Conservation (phyloP, 2,329 filamentous ascomycete species). For the Pseudocercospora fijiensis region DNA sequence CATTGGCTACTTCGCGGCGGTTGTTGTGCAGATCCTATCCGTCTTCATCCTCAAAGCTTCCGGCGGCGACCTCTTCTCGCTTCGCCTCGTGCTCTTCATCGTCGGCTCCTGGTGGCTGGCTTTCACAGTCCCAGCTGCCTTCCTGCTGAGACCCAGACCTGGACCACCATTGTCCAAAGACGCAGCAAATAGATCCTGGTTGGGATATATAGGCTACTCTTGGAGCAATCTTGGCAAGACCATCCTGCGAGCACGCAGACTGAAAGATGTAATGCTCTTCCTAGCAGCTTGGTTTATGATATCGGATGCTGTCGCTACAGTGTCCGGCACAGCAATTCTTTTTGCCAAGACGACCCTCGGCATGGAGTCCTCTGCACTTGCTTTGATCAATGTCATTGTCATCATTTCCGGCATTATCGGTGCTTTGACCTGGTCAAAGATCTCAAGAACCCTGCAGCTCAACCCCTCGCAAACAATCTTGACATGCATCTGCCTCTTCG, state of each 20-base stretch:
- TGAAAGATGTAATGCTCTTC: constrained; percentile 74
- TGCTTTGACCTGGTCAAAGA: constrained; percentile 82
- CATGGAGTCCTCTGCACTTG: constrained; percentile 85
- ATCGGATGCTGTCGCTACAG: constrained; percentile 90
- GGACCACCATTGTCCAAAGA: constrained; percentile 64
- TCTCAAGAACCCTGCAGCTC: constrained; percentile 69
- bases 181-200: constrained; percentile 38
- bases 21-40: constrained; percentile 78
- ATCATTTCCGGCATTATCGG: constrained; percentile 81
- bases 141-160: constrained; percentile 85
- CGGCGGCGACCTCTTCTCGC: constrained; percentile 76
- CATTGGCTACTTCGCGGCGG: constrained; percentile 84
- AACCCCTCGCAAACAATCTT: constrained; percentile 84
- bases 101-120: constrained; percentile 90
- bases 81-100: constrained; percentile 81
- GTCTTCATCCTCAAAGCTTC: constrained; percentile 73
- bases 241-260: constrained; percentile 67
- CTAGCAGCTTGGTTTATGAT: constrained; percentile 91
- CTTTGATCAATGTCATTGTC: constrained; percentile 89
- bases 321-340: constrained; percentile 88
- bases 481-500: constrained; percentile 85
- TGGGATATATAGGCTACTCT: constrained; percentile 74
- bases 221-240: constrained; percentile 87
- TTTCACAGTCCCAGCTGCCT: constrained; percentile 82
- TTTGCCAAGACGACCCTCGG: constrained; percentile 91